Percentiles rank a stretch among this genome's conserved stretches.
Evolutionary conservation across 2,329 filamentous ascomycete species (phyloP).

Genomic region (Acrodontium crateriforme): DNA sequence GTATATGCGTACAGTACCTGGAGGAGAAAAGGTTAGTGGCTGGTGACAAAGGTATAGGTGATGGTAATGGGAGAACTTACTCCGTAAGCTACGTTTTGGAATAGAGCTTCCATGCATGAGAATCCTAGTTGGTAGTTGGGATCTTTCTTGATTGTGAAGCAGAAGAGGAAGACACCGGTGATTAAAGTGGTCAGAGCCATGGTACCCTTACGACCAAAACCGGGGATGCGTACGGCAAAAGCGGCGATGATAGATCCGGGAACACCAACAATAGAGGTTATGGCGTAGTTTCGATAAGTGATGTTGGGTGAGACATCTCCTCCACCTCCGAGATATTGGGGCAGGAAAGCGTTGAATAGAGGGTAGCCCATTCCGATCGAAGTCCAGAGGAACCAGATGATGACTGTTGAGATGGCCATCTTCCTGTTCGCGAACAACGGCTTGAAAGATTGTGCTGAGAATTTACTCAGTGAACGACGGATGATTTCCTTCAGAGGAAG

Average conservation of each 20-base stretch:
- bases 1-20: conserved; percentile 57
- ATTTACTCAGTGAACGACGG: conserved; percentile 46
- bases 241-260: conserved; percentile 64
- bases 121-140: conserved; percentile 39
- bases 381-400: conserved; percentile 68
- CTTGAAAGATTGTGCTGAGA: conserved; percentile 51
- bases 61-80: background rate
- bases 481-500: conserved; percentile 37
- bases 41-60: background rate
- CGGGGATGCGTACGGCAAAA: conserved; percentile 58
- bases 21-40: background rate
- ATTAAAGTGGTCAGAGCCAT: conserved; percentile 54
- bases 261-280: conserved; percentile 62
- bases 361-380: conserved; percentile 78
- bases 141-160: conserved; percentile 33
- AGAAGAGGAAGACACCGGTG: conserved; percentile 54
- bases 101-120: conserved; percentile 30
- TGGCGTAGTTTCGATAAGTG: conserved; percentile 68
- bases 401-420: conserved; percentile 33
- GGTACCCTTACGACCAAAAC: conserved; percentile 57
- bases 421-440: conserved; percentile 44
- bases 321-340: conserved; percentile 58
- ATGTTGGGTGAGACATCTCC: conserved; percentile 29
- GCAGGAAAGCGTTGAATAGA: conserved; percentile 82
- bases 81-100: background rate